Evolutionary conservation across 805 yeast genomes (phyloP).

Genomic region (Candida khao-thaluensis): DNA sequence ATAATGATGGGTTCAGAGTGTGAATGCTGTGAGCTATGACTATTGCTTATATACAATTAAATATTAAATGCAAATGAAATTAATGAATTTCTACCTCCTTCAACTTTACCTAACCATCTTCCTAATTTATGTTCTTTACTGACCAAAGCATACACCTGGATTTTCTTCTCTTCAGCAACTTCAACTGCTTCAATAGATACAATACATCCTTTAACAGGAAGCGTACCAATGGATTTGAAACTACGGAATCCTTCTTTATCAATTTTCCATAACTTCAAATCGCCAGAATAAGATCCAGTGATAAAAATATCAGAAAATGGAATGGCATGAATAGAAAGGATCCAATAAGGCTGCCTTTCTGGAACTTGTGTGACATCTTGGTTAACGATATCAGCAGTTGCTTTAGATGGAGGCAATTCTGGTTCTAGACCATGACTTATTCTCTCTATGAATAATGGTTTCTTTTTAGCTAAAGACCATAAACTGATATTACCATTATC

Average conservation of each 20-base stretch:
- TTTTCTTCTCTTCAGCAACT: conserved; percentile 43
- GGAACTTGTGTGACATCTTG: conserved; percentile 57
- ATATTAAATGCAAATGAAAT: conserved; percentile 34
- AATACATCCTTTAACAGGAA: conserved; percentile 70
- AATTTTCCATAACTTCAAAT: conserved; percentile 74
- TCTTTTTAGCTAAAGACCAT: conserved; percentile 90
- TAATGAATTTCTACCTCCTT: conserved; percentile 69
- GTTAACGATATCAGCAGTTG: conserved; percentile 55
- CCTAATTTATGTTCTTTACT: conserved; percentile 88
- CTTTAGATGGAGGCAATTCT: conserved; percentile 34
- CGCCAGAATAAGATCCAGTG: conserved; percentile 87
- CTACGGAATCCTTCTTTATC: conserved; percentile 56
- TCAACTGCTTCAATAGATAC: conserved; percentile 61
- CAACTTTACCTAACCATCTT: conserved; percentile 69
- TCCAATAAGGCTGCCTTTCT: conserved; percentile 75
- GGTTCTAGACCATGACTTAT: conserved; percentile 75
- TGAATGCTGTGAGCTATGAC: background rate
- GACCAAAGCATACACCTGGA: conserved; percentile 57
- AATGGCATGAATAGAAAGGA: conserved; percentile 75
- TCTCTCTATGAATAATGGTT: conserved; percentile 69
- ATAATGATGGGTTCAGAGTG: too few species aligned
- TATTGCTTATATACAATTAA: conserved; percentile 11
- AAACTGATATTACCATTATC: conserved; percentile 89
- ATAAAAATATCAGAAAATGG: conserved; percentile 84
- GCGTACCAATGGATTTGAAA: conserved; percentile 55